Conservation (phyloP, 768 basidiomycete species). For the Calvatia gigantea region DNA sequence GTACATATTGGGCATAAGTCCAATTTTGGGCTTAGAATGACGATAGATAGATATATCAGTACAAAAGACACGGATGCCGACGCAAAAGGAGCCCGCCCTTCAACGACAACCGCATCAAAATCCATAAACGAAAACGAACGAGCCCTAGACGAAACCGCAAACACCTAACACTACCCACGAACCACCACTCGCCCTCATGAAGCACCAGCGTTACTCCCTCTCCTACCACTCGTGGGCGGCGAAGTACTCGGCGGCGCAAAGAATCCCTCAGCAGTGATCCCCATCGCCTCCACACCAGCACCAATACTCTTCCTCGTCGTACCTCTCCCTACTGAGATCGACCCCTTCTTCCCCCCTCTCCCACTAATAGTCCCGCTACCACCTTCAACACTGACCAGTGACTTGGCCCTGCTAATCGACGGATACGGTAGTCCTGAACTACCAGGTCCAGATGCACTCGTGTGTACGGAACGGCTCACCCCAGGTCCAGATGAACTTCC, state of each 20-base stretch:
- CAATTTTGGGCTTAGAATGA: too few species aligned
- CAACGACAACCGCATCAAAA: too few species aligned
- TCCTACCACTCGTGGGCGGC: constrained; percentile 22
- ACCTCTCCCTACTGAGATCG: constrained; percentile 51
- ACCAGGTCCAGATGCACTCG: constrained; percentile 18
- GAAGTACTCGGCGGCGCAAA: constrained; percentile 53
- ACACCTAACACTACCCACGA: background rate
- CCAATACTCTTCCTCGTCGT: constrained; percentile 62
- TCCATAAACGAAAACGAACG: too few species aligned
- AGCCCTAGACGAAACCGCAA: background rate
- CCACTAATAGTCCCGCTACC: constrained; percentile 21
- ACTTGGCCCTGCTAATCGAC: constrained; percentile 42
- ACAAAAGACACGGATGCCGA: too few species aligned
- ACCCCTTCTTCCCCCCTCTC: constrained; percentile 12
- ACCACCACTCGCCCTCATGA: background rate
- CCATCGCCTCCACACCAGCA: constrained; percentile 71
- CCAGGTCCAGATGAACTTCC: constrained; percentile 10
- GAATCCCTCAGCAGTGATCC: constrained; percentile 76
- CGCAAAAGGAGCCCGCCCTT: too few species aligned
- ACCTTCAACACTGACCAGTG: constrained; percentile 67
- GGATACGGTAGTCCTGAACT: constrained; percentile 20
- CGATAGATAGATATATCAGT: too few species aligned
- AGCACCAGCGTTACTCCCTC: background rate
- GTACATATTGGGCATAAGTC: too few species aligned
- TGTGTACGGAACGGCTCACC: constrained; percentile 20